Evolutionary conservation across 108 stramenopile genomes (phyloP).

Genomic region (Schizochytrium sp.): DNA sequence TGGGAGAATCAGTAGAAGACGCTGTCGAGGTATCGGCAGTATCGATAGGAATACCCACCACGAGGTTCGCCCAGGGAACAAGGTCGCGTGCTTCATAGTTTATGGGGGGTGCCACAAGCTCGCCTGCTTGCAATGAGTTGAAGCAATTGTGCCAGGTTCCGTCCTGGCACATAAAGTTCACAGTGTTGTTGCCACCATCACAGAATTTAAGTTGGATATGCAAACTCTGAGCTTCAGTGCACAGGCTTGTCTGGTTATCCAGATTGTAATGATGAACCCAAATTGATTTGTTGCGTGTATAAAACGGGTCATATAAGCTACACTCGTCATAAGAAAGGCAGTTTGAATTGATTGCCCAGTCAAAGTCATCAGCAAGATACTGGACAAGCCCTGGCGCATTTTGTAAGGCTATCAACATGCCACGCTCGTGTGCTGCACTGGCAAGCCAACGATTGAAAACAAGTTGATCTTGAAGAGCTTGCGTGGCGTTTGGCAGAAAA

Average conservation of each 20-base stretch:
- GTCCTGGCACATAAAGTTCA: conserved; percentile 20
- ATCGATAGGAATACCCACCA: neutral
- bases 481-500: neutral
- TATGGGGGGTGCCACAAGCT: neutral
- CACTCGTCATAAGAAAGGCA: conserved; percentile 63
- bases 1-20: neutral
- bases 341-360: conserved; percentile 65
- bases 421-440: conserved; percentile 17
- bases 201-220: conserved; percentile 21
- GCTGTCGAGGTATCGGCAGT: neutral
- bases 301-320: conserved; percentile 33
- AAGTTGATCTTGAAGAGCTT: neutral
- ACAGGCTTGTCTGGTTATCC: neutral
- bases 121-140: neutral
- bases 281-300: conserved; percentile 43
- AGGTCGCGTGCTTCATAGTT: neutral
- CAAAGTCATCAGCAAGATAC: conserved; percentile 51
- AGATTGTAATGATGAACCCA: conserved; percentile 4
- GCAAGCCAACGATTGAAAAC: conserved; percentile 4
- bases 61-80: neutral
- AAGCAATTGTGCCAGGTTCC: conserved; percentile 44
- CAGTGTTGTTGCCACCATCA: conserved; percentile 13
- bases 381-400: conserved; percentile 42
- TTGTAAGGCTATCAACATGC: conserved; percentile 39
- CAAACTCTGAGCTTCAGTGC: neutral